Evolutionary conservation across 306 rosid species (phyloP).

Genomic region (Begonia loranthoides): DNA sequence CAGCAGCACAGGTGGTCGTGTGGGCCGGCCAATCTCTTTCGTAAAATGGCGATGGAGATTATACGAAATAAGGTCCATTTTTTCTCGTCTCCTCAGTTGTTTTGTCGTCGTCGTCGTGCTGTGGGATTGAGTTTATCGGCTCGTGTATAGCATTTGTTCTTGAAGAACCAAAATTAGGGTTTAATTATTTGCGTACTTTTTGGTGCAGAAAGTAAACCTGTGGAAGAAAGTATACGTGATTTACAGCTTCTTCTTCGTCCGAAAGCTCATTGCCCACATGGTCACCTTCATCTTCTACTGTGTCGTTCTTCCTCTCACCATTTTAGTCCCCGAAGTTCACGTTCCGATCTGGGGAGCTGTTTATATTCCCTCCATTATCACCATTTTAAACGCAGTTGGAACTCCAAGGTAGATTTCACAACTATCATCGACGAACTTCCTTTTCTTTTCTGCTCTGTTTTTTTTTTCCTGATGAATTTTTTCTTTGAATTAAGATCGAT

Average conservation of each 20-base stretch:
- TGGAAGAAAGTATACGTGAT: slow-evolving; percentile 97
- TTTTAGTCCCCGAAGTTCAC: slow-evolving; percentile 87
- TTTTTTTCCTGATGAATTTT: neutral
- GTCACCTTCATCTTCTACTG: slow-evolving; percentile 93
- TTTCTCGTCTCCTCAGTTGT: neutral
- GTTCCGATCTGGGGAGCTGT: slow-evolving; percentile 99
- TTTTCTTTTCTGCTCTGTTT: neutral
- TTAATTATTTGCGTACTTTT: slow-evolving; percentile 1
- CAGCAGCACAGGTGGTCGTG: slow-evolving; percentile 99
- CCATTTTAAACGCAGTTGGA: slow-evolving; percentile 95
- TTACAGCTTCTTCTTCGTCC: slow-evolving; percentile 93
- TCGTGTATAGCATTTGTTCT: no score
- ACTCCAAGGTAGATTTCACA: slow-evolving; percentile 67
- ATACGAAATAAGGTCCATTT: slow-evolving; percentile 57
- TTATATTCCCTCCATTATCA: slow-evolving; percentile 88
- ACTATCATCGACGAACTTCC: neutral
- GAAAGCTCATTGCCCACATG: slow-evolving; percentile 91
- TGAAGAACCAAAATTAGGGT: no score
- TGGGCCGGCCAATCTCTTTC: slow-evolving; percentile 94
- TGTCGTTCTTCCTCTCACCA: slow-evolving; percentile 85
- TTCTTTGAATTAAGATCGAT: slow-evolving; percentile 46
- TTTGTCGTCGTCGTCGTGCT: no score
- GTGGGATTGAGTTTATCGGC: no score
- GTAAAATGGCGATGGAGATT: slow-evolving; percentile 96
- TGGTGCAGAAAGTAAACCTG: slow-evolving; percentile 62